Conservation (phyloP, 805 yeast species). For the Saccharomycopsis schoenii region DNA sequence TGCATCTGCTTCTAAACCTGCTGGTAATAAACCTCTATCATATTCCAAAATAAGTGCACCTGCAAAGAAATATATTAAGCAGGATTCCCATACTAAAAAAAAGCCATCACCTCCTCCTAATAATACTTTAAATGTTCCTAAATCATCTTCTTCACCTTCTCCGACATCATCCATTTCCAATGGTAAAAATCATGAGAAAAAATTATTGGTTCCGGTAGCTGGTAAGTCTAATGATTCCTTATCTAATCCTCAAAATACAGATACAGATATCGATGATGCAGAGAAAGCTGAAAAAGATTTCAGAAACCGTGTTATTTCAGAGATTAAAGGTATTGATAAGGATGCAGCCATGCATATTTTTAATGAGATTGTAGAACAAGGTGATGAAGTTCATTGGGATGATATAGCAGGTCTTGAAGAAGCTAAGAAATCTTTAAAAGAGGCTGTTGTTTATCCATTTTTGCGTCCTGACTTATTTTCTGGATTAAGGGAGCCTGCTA, state of each 20-base stretch:
- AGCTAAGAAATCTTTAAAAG: conserved; percentile 84
- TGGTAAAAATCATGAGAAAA: conserved; percentile 3
- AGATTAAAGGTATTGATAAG: conserved; percentile 60
- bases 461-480: conserved; percentile 85
- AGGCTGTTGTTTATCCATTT: conserved; percentile 94
- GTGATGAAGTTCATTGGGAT: conserved; percentile 93
- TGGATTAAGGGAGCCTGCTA: conserved; percentile 89
- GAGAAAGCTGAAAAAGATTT: conserved; percentile 23
- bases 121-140: not conserved
- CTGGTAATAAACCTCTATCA: not conserved
- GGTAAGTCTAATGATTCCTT: conserved; percentile 15
- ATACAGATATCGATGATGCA: not conserved
- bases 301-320: conserved; percentile 23
- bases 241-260: not conserved
- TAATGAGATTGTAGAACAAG: conserved; percentile 81
- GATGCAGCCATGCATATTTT: conserved; percentile 74
- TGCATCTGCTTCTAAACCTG: not conserved
- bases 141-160: conserved; percentile 1
- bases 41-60: not conserved
- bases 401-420: conserved; percentile 88
- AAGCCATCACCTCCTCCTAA: not conserved
- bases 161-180: not conserved
- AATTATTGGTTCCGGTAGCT: conserved; percentile 19
- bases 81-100: not conserved
- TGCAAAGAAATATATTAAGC: not conserved